Percentiles rank a stretch among this genome's conserved stretches.
phyloP scores from a whole-genome alignment of 1,284 basidiomycete species.

The Puccinia horiana region DNA sequence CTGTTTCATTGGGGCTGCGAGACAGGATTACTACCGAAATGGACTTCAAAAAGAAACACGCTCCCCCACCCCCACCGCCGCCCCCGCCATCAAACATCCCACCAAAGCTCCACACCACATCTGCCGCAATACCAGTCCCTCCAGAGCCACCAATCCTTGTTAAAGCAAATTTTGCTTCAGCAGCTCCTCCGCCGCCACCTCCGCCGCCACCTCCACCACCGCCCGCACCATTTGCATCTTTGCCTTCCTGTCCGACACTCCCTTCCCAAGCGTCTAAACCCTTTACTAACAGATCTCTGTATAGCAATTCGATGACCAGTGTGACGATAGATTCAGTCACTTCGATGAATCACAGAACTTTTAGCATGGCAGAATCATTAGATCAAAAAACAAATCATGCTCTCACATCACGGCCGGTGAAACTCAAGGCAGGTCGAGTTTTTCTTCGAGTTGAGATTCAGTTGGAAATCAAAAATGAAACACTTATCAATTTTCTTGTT shows the following conservation, averaged over 20 bases:
- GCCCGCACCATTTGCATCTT: conserved; percentile 50
- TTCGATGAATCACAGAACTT: conserved; percentile 12
- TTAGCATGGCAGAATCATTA: conserved; percentile 43
- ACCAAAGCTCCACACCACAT: conserved; percentile 47
- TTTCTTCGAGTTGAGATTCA: not conserved
- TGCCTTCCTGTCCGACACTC: conserved; percentile 47
- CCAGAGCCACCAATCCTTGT: conserved; percentile 53
- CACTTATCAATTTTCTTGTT: not conserved
- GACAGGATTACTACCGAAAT: conserved; percentile 16
- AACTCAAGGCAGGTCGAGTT: not conserved
- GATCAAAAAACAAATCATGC: conserved; percentile 33
- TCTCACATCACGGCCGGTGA: conserved; percentile 37
- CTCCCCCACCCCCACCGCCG: conserved; percentile 53
- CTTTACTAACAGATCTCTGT: conserved; percentile 30
- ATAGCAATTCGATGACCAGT: conserved; percentile 50
- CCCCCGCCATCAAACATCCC: conserved; percentile 51
- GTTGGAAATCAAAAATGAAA: not conserved
- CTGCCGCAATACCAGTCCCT: conserved; percentile 59
- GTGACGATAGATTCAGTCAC: conserved; percentile 43
- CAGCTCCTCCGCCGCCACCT: conserved; percentile 53
- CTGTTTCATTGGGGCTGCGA: conserved; percentile 25
- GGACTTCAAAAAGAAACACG: conserved; percentile 27
- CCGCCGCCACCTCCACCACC: conserved; percentile 43
- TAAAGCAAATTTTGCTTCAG: not conserved
- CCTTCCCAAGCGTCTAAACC: conserved; percentile 42